phyloP scores from a whole-genome alignment of 2,329 filamentous ascomycete genomes.

The Rutstroemia sydowiana region DNA sequence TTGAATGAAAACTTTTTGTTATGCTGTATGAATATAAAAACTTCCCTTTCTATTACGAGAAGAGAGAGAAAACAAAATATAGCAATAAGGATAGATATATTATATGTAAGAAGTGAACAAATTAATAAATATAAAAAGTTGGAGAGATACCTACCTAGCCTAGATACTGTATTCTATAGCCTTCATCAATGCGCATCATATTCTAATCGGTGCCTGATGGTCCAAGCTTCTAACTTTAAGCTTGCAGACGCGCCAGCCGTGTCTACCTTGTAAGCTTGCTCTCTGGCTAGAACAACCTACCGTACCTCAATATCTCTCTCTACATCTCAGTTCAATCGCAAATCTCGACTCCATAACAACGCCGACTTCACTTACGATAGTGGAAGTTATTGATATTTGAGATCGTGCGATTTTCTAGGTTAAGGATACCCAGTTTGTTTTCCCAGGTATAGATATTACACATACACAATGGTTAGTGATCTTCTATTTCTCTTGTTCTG shows the following conservation, averaged over 20 bases:
- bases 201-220: slow-evolving; percentile 23
- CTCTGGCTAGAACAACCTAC: too few relatives aligned
- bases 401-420: too few relatives aligned
- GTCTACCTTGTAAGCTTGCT: slow-evolving; percentile 25
- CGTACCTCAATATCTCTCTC: slow-evolving; percentile 14
- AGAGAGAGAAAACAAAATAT: too few relatives aligned
- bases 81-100: too few relatives aligned
- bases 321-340: slow-evolving; percentile 6
- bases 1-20: too few relatives aligned
- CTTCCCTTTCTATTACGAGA: too few relatives aligned
- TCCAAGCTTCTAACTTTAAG: slow-evolving; percentile 27
- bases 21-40: too few relatives aligned
- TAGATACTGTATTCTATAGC: background rate
- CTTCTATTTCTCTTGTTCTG: background rate
- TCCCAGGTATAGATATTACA: too few relatives aligned
- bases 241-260: slow-evolving; percentile 28
- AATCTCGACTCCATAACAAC: slow-evolving; percentile 1
- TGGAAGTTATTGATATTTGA: background rate
- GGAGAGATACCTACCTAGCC: background rate
- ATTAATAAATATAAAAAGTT: too few relatives aligned
- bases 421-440: background rate
- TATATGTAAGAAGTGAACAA: too few relatives aligned
- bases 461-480: slow-evolving; percentile 25
- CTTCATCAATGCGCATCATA: background rate
- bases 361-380: background rate